Base-by-base conservation (phyloP, 2,329 filamentous ascomycete genomes). In the Xylariaceae sp. region DNA sequence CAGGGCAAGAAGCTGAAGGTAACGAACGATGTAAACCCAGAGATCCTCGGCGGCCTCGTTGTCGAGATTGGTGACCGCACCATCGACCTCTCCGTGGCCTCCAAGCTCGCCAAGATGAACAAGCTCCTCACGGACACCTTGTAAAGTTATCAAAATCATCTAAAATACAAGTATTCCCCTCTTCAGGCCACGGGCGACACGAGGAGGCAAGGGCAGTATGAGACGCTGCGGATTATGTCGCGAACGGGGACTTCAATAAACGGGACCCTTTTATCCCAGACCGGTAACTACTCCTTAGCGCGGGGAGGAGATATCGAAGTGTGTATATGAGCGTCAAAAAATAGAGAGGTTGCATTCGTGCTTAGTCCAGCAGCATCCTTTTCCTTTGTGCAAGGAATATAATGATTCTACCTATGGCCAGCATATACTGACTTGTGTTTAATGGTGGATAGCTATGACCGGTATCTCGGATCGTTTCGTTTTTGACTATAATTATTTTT, bases 1-100 rank as follows among this genome's bases (percentile, higher is more conserved):
- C 83, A 88, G 73, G 91, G 91, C 79, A 91, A 96, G 87, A 97
- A 95, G 82, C 85, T 97, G 75, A 97, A 96, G 87, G 88, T 97
- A 68, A 89, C 90, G 67, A 88, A 95, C 77, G 87, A 90, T 81
- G 88, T 97, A 74, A 94, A 96, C 84, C 83, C 92, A 59, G 92
- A 97, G 56, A 92, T 99, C 71, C 77, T 95, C 64, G 94, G 94
- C 64, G 94, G 94, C 60, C 85, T 99, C 65, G 77, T 99, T 64
- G 92, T 99, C 70, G 92, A 97, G 79, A 88, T 97, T 66, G 92
- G 91, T 70, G 92, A 97, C 82, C 88, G 92, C 72, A 97, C 92
- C 73, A 96, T 99, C 72, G 94, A 99, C 77, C 87, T 96, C 67
- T 94, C 88, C 76, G 91, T 99, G 70, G 92, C 92, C 48, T 81